Percentiles rank a stretch among this genome's conserved stretches.
phyloP scores from a whole-genome alignment of 2,329 filamentous ascomycete species.

The Zymoseptoria pseudotritici region DNA sequence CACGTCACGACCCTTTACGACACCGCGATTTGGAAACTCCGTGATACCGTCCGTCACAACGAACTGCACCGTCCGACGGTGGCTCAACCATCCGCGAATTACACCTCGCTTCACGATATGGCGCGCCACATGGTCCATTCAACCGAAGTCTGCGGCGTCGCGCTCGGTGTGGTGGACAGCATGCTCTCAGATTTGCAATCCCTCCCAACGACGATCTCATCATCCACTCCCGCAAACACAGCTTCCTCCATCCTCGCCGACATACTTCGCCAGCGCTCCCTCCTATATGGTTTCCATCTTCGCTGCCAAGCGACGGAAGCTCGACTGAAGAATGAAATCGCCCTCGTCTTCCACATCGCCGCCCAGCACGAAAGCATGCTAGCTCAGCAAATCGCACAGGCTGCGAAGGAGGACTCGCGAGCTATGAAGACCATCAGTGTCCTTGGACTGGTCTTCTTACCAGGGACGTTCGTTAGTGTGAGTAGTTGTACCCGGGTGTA shows the following conservation, averaged over 20 bases:
- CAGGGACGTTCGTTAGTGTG: constrained; percentile 20
- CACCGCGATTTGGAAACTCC: constrained; percentile 12
- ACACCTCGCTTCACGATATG: constrained; percentile 15
- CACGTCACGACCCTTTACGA: constrained; percentile 11
- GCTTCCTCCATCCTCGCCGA: background rate
- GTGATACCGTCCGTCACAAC: constrained; percentile 11
- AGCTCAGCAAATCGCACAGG: constrained; percentile 13
- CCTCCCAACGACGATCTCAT: background rate
- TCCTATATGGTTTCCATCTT: constrained; percentile 15
- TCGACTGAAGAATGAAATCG: constrained; percentile 23
- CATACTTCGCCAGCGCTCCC: constrained; percentile 8
- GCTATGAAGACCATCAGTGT: constrained; percentile 20
- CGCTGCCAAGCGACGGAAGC: constrained; percentile 16
- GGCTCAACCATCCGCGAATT: constrained; percentile 4
- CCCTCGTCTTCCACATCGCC: constrained; percentile 20
- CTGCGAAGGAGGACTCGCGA: constrained; percentile 14
- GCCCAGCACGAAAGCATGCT: constrained; percentile 17
- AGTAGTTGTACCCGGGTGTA: background rate
- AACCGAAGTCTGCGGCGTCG: constrained; percentile 12
- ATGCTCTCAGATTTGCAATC: constrained; percentile 5
- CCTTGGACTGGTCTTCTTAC: constrained; percentile 19
- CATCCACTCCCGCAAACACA: background rate
- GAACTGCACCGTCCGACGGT: constrained; percentile 9
- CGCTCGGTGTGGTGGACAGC: constrained; percentile 11
- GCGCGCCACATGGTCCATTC: constrained; percentile 19